phyloP scores from a whole-genome alignment of 768 basidiomycete genomes.

The Leccinum uliginosum region DNA sequence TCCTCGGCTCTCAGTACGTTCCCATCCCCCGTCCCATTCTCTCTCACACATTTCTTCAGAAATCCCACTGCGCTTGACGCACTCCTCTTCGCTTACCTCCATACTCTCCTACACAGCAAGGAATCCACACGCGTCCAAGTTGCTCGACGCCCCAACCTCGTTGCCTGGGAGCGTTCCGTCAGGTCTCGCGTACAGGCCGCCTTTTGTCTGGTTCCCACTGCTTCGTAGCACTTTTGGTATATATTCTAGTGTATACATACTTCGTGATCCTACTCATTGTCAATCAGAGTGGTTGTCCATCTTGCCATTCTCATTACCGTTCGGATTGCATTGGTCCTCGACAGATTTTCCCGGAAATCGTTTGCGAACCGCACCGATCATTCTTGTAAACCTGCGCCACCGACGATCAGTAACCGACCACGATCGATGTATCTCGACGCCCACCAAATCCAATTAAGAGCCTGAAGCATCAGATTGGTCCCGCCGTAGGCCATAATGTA shows the following conservation, averaged over 20 bases:
- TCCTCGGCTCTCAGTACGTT: slow-evolving; percentile 66
- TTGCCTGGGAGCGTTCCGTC: slow-evolving; percentile 75
- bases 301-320: slow-evolving; percentile 19
- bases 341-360: slow-evolving; percentile 41
- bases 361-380: slow-evolving; percentile 62
- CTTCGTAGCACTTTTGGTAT: slow-evolving; percentile 9
- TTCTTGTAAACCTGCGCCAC: slow-evolving; percentile 58
- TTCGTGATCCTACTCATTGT: not conserved
- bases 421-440: slow-evolving; percentile 14
- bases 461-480: slow-evolving; percentile 65
- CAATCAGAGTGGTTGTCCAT: not conserved
- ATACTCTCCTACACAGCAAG: slow-evolving; percentile 51
- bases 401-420: not conserved
- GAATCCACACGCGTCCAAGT: slow-evolving; percentile 55
- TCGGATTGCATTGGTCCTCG: slow-evolving; percentile 11
- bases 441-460: slow-evolving; percentile 79
- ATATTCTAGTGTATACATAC: slow-evolving; percentile 12
- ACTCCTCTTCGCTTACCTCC: slow-evolving; percentile 76
- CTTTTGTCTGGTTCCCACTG: slow-evolving; percentile 31
- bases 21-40: slow-evolving; percentile 1
- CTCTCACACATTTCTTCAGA: slow-evolving; percentile 35
- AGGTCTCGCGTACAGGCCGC: slow-evolving; percentile 52
- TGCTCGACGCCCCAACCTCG: slow-evolving; percentile 67
- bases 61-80: slow-evolving; percentile 79
- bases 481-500: slow-evolving; percentile 48